A percentile compares a stretch with the other conserved stretches of the same genome.
phyloP scores from a whole-genome alignment of 768 basidiomycete species.

The Arthromyces matolae region DNA sequence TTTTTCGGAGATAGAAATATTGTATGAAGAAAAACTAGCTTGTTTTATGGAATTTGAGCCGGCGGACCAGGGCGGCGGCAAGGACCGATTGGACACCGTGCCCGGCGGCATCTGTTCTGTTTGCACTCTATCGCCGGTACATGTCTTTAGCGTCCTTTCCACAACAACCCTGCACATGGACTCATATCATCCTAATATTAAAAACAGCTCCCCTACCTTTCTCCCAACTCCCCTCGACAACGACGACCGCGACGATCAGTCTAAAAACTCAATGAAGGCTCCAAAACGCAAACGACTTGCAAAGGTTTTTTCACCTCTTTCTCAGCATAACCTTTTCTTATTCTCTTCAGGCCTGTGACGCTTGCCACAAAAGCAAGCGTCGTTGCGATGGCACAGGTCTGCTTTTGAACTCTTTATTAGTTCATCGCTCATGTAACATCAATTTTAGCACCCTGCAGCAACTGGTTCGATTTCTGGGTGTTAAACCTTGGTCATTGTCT shows the following conservation, averaged over 20 bases:
- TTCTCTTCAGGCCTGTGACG: conserved; percentile 59
- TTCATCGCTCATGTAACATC: conserved; percentile 11
- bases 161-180: conserved; percentile 33
- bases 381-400: conserved; percentile 78
- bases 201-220: conserved; percentile 21
- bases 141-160: conserved; percentile 17
- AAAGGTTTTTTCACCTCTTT: conserved; percentile 31
- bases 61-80: conserved; percentile 22
- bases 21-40: too few relatives aligned
- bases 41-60: too few relatives aligned
- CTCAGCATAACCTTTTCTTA: background rate
- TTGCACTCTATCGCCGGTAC: conserved; percentile 21
- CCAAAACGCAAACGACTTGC: conserved; percentile 54
- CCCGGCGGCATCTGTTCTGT: conserved; percentile 30
- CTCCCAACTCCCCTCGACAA: conserved; percentile 21
- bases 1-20: too few relatives aligned
- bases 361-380: conserved; percentile 82
- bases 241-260: conserved; percentile 29
- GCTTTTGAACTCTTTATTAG: conserved; percentile 22
- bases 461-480: conserved; percentile 58
- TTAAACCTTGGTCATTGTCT: conserved; percentile 2
- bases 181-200: conserved; percentile 27
- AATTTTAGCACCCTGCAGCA: conserved; percentile 68
- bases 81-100: conserved; percentile 22
- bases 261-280: conserved; percentile 37